Base-by-base conservation (phyloP, 1,139 yeast species). In the Yamadazyma pseudoaaseri region DNA sequence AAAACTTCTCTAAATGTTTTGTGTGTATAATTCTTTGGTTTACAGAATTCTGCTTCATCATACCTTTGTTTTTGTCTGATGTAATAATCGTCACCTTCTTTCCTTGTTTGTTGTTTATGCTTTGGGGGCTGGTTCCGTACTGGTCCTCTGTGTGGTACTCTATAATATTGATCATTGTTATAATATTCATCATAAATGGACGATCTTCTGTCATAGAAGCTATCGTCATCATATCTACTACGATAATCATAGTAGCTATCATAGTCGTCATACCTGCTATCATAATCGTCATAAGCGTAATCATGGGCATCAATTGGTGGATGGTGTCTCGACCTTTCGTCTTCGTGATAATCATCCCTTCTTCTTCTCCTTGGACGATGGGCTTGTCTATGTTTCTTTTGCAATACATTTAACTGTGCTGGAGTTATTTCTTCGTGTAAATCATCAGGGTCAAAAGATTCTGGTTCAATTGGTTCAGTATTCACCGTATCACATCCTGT, bases 1-100 rank as follows among this genome's bases (percentile, higher is more conserved):
- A 69, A 68, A 5, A 69, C 71, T 6, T 67, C 70, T 22, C 53
- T 45, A 41, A 68, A 65, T 1, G 73, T 68, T 36, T 62, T 63
- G 39, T 67, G 73, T 2, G 72, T 62, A 47, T 67, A 69, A 38
- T 58, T 39, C 29, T 56, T 61, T 3, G 72, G 71, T 40, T 65
- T 65, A 31, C 44, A 51, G 23, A 45, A 44, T 17, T 46, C 51
- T 0, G 73, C 64, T 13, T 52, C 57, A 31, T 68, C 72, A 33
- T 52, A 58, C 13, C 57, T 42, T 30, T 56, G 52, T 45, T 68
- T 60, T 38, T 67, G 73, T 26, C 60, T 54, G 29, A 65, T 60
- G 39, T 69, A 69, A 42, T 64, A 67, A 18, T 65, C 69, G 31
- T 53, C 51, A 16, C 41, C 29, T 24, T 37, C 20, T 36, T 34